These are phyloP conservation scores for Xeromyces bisporus DNA, from an alignment of 495 filamentous ascomycete genomes.

Conservation along the genomic window DNA sequence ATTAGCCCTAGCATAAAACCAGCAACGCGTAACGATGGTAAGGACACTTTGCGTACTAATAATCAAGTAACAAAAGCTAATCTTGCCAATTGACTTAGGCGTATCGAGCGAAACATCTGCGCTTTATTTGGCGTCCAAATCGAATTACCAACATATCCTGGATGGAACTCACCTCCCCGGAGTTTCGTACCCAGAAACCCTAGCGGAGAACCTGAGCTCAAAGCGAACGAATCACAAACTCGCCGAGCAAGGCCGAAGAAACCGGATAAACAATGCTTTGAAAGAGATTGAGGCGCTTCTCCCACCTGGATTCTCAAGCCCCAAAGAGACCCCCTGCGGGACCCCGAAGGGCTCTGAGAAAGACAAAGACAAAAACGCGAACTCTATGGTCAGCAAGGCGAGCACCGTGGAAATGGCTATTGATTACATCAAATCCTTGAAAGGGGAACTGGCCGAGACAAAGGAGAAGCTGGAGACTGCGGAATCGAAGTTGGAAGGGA, in stretches of 20 bases:
- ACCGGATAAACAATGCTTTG: constrained; percentile 86
- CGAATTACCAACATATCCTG: constrained; percentile 94
- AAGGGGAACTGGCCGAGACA: constrained; percentile 53
- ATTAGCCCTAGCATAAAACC: constrained; percentile 94
- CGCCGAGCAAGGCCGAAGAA: constrained; percentile 86
- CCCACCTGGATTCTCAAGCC: constrained; percentile 34
- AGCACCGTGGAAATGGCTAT: constrained; percentile 93
- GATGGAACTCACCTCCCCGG: constrained; percentile 84
- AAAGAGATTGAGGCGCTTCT: constrained; percentile 80
- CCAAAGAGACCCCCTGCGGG: constrained; percentile 18
- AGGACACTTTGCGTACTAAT: constrained; percentile 12
- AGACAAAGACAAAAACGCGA: constrained; percentile 30
- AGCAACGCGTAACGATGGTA: constrained; percentile 59
- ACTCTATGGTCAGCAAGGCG: constrained; percentile 69
- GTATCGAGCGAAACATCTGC: constrained; percentile 58
- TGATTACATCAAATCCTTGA: constrained; percentile 77
- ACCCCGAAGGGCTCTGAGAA: constrained; percentile 15
- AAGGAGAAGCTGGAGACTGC: constrained; percentile 46
- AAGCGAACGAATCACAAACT: constrained; percentile 97
- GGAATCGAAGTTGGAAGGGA: constrained; percentile 34
- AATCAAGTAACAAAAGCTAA: too few relatives aligned
- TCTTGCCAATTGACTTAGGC: too few relatives aligned
- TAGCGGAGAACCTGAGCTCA: constrained; percentile 84
- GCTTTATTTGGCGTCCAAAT: constrained; percentile 76
- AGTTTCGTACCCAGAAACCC: constrained; percentile 73